Conservation (phyloP, 2,329 filamentous ascomycete genomes). For the Colletotrichum sp. region DNA sequence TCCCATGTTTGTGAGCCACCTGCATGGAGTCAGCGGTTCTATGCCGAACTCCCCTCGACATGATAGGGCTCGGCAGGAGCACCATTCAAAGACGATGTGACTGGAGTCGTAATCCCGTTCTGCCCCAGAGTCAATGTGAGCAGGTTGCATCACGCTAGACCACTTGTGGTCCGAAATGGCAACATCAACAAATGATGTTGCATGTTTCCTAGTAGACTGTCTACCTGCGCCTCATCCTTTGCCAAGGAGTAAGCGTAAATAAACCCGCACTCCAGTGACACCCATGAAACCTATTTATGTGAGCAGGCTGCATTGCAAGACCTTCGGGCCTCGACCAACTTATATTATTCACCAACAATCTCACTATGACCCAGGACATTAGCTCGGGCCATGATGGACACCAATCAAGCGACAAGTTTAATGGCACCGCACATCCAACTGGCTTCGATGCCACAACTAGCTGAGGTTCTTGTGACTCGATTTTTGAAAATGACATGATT, state of each 20-base stretch:
- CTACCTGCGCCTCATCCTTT: not conserved
- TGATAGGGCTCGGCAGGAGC: not conserved
- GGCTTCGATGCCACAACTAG: constrained; percentile 32
- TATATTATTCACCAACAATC: not conserved
- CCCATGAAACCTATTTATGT: not conserved
- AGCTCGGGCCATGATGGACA: constrained; percentile 27
- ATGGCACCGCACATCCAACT: not conserved
- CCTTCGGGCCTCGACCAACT: not conserved
- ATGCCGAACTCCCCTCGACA: not conserved
- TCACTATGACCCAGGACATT: not conserved
- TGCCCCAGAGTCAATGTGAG: constrained; percentile 28
- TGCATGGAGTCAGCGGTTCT: not conserved
- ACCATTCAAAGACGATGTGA: not conserved
- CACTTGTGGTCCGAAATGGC: not conserved
- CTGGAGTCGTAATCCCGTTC: not conserved
- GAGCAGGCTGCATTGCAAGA: not conserved
- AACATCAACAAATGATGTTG: not conserved
- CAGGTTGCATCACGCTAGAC: constrained; percentile 39
- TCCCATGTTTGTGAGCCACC: not conserved
- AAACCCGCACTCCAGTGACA: not conserved
- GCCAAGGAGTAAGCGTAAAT: not conserved
- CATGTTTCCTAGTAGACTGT: not conserved
- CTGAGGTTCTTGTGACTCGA: constrained; percentile 34
- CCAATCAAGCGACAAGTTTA: not conserved
- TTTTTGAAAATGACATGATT: not conserved